Percentiles rank a stretch among this genome's conserved stretches.
Evolutionary conservation across 768 basidiomycete genomes (phyloP).

Genomic region (Tricholoma terreum): DNA sequence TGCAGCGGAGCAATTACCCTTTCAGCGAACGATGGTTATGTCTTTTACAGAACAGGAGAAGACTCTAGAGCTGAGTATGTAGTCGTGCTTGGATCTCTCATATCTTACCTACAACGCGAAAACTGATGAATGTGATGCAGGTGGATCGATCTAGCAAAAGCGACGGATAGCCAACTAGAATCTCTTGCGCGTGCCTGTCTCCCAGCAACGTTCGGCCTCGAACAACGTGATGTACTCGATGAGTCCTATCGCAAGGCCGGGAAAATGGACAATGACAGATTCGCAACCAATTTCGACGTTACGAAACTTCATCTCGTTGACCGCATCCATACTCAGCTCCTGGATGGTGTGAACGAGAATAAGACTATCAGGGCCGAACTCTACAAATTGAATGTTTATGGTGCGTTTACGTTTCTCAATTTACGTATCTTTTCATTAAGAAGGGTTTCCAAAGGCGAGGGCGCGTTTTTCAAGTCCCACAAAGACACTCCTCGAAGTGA

Average conservation of each 20-base stretch:
- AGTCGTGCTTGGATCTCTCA: not conserved
- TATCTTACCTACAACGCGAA: no score
- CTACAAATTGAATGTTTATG: conserved; percentile 38
- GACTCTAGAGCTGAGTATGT: not conserved
- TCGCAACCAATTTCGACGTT: conserved; percentile 18
- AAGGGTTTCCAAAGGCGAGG: conserved; percentile 26
- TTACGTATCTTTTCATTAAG: not conserved
- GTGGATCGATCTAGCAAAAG: conserved; percentile 2
- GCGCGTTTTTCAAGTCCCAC: conserved; percentile 47
- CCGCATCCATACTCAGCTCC: conserved; percentile 9
- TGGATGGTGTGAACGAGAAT: conserved; percentile 11
- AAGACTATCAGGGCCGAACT: conserved; percentile 22
- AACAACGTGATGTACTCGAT: conserved; percentile 23
- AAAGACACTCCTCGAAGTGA: conserved; percentile 43
- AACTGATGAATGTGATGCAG: not conserved
- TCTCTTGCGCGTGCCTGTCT: conserved; percentile 14
- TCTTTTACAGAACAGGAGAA: not conserved
- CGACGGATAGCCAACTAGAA: conserved; percentile 1
- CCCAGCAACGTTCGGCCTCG: conserved; percentile 24
- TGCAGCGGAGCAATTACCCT: not conserved
- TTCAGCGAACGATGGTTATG: not conserved
- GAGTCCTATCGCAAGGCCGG: conserved; percentile 26
- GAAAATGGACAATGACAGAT: conserved; percentile 18
- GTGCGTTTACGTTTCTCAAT: conserved; percentile 13
- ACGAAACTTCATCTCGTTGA: conserved; percentile 10